These are phyloP conservation scores for Colletotrichum spaethianum DNA, from an alignment of 2,329 filamentous ascomycete genomes.

Conservation along the genomic window DNA sequence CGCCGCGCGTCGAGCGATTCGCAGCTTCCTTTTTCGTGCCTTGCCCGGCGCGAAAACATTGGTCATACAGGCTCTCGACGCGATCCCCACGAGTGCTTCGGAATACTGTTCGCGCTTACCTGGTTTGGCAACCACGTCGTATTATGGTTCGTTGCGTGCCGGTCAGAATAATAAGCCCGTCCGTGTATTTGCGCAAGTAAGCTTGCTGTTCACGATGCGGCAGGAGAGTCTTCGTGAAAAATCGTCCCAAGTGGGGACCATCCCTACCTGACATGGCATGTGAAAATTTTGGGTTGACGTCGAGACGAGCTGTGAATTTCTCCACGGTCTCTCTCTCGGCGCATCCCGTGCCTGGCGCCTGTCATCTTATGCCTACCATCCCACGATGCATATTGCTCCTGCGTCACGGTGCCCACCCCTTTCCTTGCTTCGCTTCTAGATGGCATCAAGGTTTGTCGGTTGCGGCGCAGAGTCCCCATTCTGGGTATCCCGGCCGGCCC, in stretches of 20 bases:
- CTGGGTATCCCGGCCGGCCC: constrained; percentile 28
- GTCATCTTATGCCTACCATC: constrained; percentile 18
- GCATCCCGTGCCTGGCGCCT: constrained; percentile 30
- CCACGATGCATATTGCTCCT: constrained; percentile 27
- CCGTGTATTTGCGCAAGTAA: not conserved
- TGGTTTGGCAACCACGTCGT: constrained; percentile 1
- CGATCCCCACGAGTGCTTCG: no score
- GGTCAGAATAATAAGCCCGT: not conserved
- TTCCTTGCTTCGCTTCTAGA: not conserved
- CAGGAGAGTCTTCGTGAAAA: not conserved
- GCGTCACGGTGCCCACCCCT: constrained; percentile 29
- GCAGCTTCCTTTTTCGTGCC: not conserved
- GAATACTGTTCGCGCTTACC: not conserved
- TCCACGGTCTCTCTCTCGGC: constrained; percentile 33
- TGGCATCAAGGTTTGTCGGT: constrained; percentile 38
- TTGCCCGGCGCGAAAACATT: not conserved
- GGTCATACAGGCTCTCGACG: not conserved
- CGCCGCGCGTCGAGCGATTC: not conserved
- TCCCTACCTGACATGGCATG: constrained; percentile 5
- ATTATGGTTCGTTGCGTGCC: no score
- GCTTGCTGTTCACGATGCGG: not conserved
- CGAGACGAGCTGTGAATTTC: not conserved
- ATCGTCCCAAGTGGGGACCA: not conserved
- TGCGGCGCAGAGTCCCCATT: constrained; percentile 35
- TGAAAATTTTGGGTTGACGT: not conserved